Evolutionary conservation across 1,139 yeast genomes (phyloP).

Genomic region (Candida dubliniensis): DNA sequence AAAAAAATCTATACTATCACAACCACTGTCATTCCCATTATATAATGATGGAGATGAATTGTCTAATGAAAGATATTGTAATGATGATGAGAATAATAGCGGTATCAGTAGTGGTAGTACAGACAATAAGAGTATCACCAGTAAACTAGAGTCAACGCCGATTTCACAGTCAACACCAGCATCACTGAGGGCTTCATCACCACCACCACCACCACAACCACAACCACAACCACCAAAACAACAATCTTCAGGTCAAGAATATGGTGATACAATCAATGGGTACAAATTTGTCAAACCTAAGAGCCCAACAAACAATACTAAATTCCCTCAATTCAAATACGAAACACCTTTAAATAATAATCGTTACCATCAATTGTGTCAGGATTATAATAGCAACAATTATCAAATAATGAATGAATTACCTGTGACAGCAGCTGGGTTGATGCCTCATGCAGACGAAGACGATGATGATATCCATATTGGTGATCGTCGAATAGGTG

Average conservation of each 20-base stretch:
- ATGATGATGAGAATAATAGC: conserved; percentile 4
- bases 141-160: conserved; percentile 23
- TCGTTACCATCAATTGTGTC: conserved; percentile 11
- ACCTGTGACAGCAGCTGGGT: conserved; percentile 38
- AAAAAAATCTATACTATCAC: conserved; percentile 21
- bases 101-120: conserved; percentile 1
- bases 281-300: conserved; percentile 35
- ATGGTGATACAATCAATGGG: conserved; percentile 32
- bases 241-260: conserved; percentile 16
- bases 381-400: conserved; percentile 15
- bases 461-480: conserved; percentile 32
- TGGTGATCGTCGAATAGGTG: conserved; percentile 44
- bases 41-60: conserved; percentile 15
- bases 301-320: neutral
- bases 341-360: conserved; percentile 23
- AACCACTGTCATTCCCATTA: conserved; percentile 4
- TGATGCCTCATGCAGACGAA: conserved; percentile 30
- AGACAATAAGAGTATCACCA: neutral
- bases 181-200: conserved; percentile 31
- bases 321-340: conserved; percentile 16
- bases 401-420: conserved; percentile 37
- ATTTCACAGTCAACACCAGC: conserved; percentile 40
- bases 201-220: conserved; percentile 17
- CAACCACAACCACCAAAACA: conserved; percentile 7
- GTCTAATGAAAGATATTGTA: conserved; percentile 13